Conservation (phyloP, 2,329 filamentous ascomycete species). For the Colletotrichum scovillei region DNA sequence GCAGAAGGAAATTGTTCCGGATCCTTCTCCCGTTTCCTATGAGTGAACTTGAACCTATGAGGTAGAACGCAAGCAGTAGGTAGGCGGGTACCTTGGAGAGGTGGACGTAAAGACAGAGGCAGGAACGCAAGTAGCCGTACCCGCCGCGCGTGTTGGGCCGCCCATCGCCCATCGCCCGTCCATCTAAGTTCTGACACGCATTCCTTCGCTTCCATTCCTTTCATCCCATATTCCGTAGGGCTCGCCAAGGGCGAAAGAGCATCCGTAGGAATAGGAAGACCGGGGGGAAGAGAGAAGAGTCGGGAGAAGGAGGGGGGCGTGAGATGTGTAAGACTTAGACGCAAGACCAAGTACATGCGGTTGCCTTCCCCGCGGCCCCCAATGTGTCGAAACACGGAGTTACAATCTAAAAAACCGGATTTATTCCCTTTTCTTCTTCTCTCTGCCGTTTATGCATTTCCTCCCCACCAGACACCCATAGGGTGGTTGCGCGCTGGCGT, state of each 20-base stretch:
- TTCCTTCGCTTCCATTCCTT: neutral
- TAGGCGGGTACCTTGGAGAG: neutral
- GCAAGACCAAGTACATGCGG: neutral
- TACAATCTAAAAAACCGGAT: neutral
- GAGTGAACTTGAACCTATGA: neutral
- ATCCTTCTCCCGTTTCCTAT: neutral
- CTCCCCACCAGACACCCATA: neutral
- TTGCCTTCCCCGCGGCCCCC: neutral
- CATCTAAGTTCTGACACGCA: neutral
- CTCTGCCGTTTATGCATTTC: neutral
- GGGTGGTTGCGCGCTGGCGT: neutral
- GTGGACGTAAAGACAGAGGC: neutral
- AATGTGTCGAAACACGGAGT: neutral
- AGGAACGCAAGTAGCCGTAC: neutral
- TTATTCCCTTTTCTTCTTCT: neutral
- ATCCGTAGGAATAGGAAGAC: neutral
- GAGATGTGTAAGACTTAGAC: neutral
- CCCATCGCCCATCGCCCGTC: neutral
- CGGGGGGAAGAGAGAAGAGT: too few species aligned
- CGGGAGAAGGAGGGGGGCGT: neutral
- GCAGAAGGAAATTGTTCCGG: neutral
- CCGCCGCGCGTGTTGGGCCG: neutral
- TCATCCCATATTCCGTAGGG: neutral
- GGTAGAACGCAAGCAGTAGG: neutral
- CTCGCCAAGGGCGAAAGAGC: neutral